These are phyloP conservation scores for Magnusiomyces suaveolens DNA, from an alignment of 1,139 yeast species.

Conservation along the genomic window DNA sequence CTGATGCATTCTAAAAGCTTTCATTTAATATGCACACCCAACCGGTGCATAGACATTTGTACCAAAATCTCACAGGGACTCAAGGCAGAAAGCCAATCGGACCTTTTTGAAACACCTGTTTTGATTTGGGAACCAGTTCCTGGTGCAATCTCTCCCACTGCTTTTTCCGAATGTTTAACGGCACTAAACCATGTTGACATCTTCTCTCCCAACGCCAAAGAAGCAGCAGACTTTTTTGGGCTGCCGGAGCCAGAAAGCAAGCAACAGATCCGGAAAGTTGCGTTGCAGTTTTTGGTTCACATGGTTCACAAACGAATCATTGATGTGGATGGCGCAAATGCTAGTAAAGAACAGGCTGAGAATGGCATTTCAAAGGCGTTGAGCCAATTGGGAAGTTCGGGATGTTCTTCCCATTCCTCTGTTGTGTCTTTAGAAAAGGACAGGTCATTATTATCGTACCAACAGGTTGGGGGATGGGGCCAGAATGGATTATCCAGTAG, in stretches of 20 bases:
- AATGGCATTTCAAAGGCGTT: conserved; percentile 8
- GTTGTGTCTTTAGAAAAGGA: not conserved
- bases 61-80: conserved; percentile 25
- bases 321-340: conserved; percentile 35
- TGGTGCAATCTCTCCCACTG: conserved; percentile 50
- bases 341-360: conserved; percentile 6
- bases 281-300: conserved; percentile 35
- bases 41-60: conserved; percentile 33
- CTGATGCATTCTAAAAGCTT: conserved; percentile 40
- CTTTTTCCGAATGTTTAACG: conserved; percentile 35
- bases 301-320: conserved; percentile 38
- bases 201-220: conserved; percentile 76
- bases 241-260: conserved; percentile 36
- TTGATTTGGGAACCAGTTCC: conserved; percentile 87
- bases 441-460: conserved; percentile 31
- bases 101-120: conserved; percentile 28
- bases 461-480: not conserved
- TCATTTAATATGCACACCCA: conserved; percentile 69
- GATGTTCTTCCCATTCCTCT: not conserved
- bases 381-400: not conserved
- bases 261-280: conserved; percentile 37
- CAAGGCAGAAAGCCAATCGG: conserved; percentile 3
- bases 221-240: conserved; percentile 55
- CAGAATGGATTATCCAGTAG: conserved; percentile 1
- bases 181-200: conserved; percentile 47